Percentiles rank a stretch among this genome's conserved stretches.
These are phyloP conservation scores for Diophrys appendiculata DNA, from an alignment of 73 alveolate genomes.

Conservation along the genomic window DNA sequence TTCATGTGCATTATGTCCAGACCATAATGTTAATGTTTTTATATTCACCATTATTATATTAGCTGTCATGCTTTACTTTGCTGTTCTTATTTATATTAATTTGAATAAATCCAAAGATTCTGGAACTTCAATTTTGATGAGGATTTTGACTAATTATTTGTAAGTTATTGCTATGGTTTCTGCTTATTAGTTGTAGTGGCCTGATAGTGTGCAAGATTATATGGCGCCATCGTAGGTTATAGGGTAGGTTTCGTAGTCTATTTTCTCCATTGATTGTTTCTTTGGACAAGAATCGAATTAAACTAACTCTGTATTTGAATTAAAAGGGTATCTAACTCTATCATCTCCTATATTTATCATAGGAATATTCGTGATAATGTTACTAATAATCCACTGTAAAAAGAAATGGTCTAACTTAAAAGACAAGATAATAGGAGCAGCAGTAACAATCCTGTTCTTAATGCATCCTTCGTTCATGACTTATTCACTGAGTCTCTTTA, in stretches of 20 bases:
- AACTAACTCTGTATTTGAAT: not conserved
- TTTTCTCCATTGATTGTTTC: conserved; percentile 19
- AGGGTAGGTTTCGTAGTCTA: not conserved
- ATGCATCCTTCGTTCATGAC: conserved; percentile 13
- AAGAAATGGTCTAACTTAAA: conserved; percentile 5
- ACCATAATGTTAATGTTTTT: not conserved
- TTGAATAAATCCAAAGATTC: conserved; percentile 4
- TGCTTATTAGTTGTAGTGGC: conserved; percentile 49
- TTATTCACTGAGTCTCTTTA: not conserved
- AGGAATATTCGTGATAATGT: not conserved
- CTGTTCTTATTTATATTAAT: not conserved
- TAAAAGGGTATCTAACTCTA: not conserved
- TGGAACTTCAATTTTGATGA: conserved; percentile 9
- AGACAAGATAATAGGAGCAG: not conserved
- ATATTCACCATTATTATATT: not conserved
- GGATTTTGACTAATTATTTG: conserved; percentile 59
- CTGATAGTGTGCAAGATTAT: conserved; percentile 11
- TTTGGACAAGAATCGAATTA: not conserved
- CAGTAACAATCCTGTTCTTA: conserved; percentile 7
- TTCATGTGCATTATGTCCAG: conserved; percentile 17
- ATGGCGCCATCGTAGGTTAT: conserved; percentile 23
- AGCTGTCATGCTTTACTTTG: not conserved
- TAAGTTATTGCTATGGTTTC: conserved; percentile 44
- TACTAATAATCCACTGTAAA: not conserved
- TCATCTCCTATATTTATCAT: not conserved